Base-by-base conservation (phyloP, 2,329 filamentous ascomycete genomes). In the Lachnum nothofagi region DNA sequence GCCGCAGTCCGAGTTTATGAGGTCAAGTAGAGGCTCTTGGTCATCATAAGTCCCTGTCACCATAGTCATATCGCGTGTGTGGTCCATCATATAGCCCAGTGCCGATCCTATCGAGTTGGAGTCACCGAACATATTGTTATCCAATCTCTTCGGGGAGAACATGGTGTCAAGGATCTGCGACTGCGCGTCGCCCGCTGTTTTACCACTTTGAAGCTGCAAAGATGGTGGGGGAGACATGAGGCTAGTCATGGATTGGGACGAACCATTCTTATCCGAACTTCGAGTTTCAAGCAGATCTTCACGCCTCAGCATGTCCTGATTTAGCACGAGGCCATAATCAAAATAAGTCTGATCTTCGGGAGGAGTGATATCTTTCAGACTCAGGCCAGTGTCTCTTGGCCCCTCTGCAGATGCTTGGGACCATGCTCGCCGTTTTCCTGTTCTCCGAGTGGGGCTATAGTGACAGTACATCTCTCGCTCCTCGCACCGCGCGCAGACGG, bases 381-480 rank as follows among this genome's bases (percentile, higher is more conserved):
- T 40, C 38, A 22, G 19, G 3, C 19, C 14, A 22, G 8, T 40
- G 35, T n/a, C n/a, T 20, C n/a, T 40, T 40, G 38, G 4, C 38
- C 38, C 14, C 12, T 19, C 23, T 42, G 8, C 40, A 14, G 23
- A n/a, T n/a, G 16, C n/a, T 27, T 27, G 22, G 29, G 23, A 24
- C 40, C 22, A 42, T 27, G 24, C 23, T n/a, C 40, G 22, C 10
- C 24, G 22, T 14, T 42, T 42, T 27, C 40, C 40, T 27, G 40
- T 42, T 27, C 40, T 42, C 14, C 24, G 23, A 27, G 40, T 27
- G 20, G 40, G 40, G 24, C 42, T 35, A 17, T 44, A 44, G 12
- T 46, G 33, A 19, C 44, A 41, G 33, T 12, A 27, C 22, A 41
- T 46, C 37, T 25, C 44, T 40, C 44, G 44, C 16, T 46, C 44